Evolutionary conservation across 345 rosid genomes (phyloP), one percentile per base, ranked within the genome.

Genomic region (Acer yangbiense): DNA sequence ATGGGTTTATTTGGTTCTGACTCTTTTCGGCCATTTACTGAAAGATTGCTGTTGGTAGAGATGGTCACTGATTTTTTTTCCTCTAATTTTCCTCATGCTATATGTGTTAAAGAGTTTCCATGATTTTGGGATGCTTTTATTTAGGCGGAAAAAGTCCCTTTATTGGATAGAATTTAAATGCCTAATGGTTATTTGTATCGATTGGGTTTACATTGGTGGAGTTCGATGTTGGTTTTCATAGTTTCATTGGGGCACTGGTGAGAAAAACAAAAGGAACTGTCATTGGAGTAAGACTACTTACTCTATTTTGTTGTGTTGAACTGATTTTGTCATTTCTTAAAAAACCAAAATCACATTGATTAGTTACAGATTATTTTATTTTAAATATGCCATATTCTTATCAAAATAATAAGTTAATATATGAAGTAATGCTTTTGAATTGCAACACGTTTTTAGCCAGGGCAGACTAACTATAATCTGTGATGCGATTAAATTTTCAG

Each of bases 401-500:
- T 50, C 66, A 39, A 63, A 9, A 10, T 7, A 13, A 58, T 13
- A 25, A 44, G 46, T 23, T 23, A 46, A 13, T 14, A 23, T 69
- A 9, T 44, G 39, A 25, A 69, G 10, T 58, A 16, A 32, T 60
- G n/a, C 20, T 57, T 72, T 27, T 72, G 66, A 20, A 32, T 72
- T 58, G 48, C 61, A 8, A 58, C 58, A n/a, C 1, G 46, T 65
- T 65, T 66, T 25, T 52, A 23, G 11, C 41, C n/a, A 21, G 64
- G 16, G 65, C 9, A 4, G 32, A 71, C 75, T 76, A 52, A 73
- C 20, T 74, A 7, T 69, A 44, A 17, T 25, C n/a, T 48, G 39
- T 74, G 69, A 68, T 16, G 18, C 16, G 50, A 62, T 71, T 81
- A 71, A 65, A 64, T 20, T 23, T 70, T 65, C 85, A 95, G 99